Evolutionary conservation across 371 early-diverging fungal species (phyloP).

Genomic region (Actinomortierella ambigua): DNA sequence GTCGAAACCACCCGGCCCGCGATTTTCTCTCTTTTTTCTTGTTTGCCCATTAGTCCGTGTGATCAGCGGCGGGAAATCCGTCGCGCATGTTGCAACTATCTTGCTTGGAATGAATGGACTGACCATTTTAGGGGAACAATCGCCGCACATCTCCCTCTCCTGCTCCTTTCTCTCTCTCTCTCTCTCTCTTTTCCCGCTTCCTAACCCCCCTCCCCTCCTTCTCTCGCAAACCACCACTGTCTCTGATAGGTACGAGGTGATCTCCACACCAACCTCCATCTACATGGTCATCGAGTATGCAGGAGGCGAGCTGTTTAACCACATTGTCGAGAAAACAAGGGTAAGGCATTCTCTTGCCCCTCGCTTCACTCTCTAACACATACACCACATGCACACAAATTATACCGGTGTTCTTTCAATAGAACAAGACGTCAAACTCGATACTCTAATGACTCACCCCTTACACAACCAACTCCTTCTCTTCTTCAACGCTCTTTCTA

Average conservation of each 20-base stretch:
- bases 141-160: neutral
- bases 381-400: too few relatives aligned
- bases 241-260: slow-evolving; percentile 87
- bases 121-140: neutral
- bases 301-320: slow-evolving; percentile 95
- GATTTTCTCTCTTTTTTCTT: too few relatives aligned
- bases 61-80: too few relatives aligned
- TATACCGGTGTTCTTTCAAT: neutral
- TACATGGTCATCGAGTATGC: slow-evolving; percentile 98
- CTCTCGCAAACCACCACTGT: too few relatives aligned
- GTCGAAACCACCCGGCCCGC: too few relatives aligned
- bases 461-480: neutral
- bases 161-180: neutral
- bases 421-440: slow-evolving; percentile 1
- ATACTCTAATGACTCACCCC: neutral
- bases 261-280: slow-evolving; percentile 94
- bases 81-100: too few relatives aligned
- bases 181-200: too few relatives aligned
- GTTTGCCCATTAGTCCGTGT: too few relatives aligned
- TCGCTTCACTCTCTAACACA: slow-evolving; percentile 1
- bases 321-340: slow-evolving; percentile 93
- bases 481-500: neutral
- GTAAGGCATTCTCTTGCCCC: slow-evolving; percentile 48
- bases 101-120: too few relatives aligned
- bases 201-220: neutral